Evolutionary conservation across 805 yeast species (phyloP).

Genomic region (Teunomyces stri): DNA sequence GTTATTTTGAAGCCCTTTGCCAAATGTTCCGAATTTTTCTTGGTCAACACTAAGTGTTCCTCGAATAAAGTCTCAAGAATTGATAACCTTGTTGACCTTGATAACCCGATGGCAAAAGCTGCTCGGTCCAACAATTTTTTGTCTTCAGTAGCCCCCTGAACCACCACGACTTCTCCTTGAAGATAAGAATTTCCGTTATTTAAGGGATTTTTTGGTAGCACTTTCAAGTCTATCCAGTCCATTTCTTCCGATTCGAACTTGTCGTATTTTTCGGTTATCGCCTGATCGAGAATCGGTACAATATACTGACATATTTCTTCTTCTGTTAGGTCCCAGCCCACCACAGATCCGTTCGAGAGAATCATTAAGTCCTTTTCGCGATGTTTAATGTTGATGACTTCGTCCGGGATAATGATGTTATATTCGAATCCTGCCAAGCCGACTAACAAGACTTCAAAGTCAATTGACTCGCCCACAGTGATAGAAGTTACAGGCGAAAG

Average conservation of each 20-base stretch:
- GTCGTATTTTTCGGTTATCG: constrained; percentile 40
- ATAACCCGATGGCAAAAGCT: constrained; percentile 84
- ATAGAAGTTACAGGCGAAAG: constrained; percentile 60
- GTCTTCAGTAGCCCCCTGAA: constrained; percentile 49
- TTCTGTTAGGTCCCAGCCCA: constrained; percentile 81
- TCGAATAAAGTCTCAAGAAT: constrained; percentile 74
- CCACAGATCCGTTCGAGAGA: constrained; percentile 73
- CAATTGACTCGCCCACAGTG: constrained; percentile 71
- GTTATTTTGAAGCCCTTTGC: constrained; percentile 54
- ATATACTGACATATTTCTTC: constrained; percentile 42
- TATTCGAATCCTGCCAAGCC: constrained; percentile 22
- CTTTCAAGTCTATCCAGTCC: constrained; percentile 61
- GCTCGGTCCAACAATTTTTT: constrained; percentile 69
- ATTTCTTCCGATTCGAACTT: constrained; percentile 77
- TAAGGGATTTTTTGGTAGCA: constrained; percentile 19
- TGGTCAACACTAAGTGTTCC: constrained; percentile 59
- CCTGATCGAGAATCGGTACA: constrained; percentile 49
- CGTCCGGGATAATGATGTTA: constrained; percentile 50
- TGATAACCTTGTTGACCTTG: constrained; percentile 83
- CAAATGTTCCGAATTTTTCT: constrained; percentile 60
- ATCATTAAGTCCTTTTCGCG: constrained; percentile 56
- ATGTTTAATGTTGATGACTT: constrained; percentile 57
- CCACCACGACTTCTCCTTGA: constrained; percentile 67
- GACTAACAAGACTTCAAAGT: constrained; percentile 47
- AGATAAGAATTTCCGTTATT: constrained; percentile 38